Conservation (phyloP, 1,139 yeast genomes). For the Oligophagozyma castellii region DNA sequence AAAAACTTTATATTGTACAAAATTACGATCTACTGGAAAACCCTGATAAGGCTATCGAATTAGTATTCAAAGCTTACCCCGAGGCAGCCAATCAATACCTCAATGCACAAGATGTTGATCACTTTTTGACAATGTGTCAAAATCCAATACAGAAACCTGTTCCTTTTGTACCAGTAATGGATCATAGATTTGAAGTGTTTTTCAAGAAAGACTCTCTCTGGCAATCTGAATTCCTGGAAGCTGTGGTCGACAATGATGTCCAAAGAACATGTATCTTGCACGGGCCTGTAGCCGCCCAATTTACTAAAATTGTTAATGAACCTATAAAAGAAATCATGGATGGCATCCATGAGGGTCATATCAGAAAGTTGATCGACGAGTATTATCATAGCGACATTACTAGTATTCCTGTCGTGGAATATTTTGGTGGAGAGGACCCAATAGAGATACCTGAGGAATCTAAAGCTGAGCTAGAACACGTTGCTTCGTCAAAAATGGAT, state of each 20-base stretch:
- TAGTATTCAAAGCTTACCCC: conserved; percentile 56
- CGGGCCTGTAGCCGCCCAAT: conserved; percentile 97
- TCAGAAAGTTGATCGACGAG: conserved; percentile 52
- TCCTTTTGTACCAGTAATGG: conserved; percentile 92
- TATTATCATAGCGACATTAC: conserved; percentile 57
- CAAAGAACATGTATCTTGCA: conserved; percentile 96
- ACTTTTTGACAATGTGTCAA: conserved; percentile 71
- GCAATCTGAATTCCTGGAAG: conserved; percentile 96
- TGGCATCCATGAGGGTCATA: conserved; percentile 81
- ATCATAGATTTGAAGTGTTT: conserved; percentile 86
- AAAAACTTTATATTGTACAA: conserved; percentile 58
- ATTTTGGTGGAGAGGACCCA: conserved; percentile 60
- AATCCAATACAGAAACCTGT: conserved; percentile 91
- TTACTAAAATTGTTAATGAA: conserved; percentile 73
- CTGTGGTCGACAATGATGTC: conserved; percentile 92
- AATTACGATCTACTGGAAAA: conserved; percentile 50
- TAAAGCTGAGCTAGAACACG: conserved; percentile 22
- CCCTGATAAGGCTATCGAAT: conserved; percentile 49
- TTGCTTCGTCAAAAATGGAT: conserved; percentile 37
- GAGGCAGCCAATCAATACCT: conserved; percentile 68
- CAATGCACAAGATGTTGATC: conserved; percentile 92
- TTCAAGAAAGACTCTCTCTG: conserved; percentile 97
- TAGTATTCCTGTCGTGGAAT: conserved; percentile 75
- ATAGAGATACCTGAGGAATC: conserved; percentile 24
- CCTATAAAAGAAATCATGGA: conserved; percentile 89